phyloP scores from a whole-genome alignment of 208 protist species.

The Jaenimonas drosophilae region DNA sequence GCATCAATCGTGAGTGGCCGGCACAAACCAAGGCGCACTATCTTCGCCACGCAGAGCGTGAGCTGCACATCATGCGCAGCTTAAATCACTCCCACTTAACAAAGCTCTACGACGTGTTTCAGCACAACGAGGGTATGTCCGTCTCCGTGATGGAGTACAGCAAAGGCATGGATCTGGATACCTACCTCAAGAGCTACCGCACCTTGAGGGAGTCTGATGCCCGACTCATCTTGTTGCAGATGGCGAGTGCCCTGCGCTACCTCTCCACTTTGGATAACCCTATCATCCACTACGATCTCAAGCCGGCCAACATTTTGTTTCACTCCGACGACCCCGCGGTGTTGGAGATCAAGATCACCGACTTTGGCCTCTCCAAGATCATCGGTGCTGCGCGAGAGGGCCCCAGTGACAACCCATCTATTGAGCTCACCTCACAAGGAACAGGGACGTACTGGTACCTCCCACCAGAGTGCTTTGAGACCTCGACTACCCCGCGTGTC shows the following conservation, averaged over 20 bases:
- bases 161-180: conserved; percentile 86
- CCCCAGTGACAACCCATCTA: conserved; percentile 57
- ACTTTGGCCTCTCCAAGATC: conserved; percentile 97
- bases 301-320: conserved; percentile 67
- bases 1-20: conserved; percentile 80
- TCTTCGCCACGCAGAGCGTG: conserved; percentile 85
- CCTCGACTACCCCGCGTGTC: conserved; percentile 59
- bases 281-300: conserved; percentile 82
- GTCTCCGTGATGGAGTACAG: conserved; percentile 94
- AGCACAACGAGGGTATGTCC: conserved; percentile 65
- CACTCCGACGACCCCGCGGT: conserved; percentile 46
- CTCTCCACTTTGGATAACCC: conserved; percentile 65
- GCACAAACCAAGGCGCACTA: conserved; percentile 86
- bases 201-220: conserved; percentile 86
- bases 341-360: conserved; percentile 92
- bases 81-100: conserved; percentile 84
- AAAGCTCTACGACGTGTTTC: conserved; percentile 83
- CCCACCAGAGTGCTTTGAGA: conserved; percentile 93
- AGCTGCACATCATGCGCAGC: conserved; percentile 89
- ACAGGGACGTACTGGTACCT: conserved; percentile 96
- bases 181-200: conserved; percentile 75
- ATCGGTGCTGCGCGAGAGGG: conserved; percentile 50
- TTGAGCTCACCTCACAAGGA: conserved; percentile 94
- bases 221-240: conserved; percentile 76
- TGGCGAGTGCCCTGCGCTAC: conserved; percentile 90